Conservation (phyloP, 2,329 filamentous ascomycete species). For the Simplicillium sp. region DNA sequence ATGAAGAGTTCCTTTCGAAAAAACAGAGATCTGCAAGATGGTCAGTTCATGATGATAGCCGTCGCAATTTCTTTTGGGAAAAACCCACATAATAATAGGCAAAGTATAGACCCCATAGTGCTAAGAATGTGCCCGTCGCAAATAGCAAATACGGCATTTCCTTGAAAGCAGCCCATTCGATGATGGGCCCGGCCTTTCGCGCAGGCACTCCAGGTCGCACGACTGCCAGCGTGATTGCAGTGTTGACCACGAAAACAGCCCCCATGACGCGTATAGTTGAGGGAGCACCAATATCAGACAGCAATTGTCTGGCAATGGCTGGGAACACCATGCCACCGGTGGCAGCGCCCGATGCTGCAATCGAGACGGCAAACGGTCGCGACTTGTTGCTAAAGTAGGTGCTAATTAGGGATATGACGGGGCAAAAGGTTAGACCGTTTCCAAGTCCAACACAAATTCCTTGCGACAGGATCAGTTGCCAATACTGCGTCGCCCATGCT, state of each 20-base stretch:
- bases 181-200: conserved; percentile 1
- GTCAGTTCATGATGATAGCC: conserved; percentile 2
- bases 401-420: conserved; percentile 44
- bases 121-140: not conserved
- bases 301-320: conserved; percentile 11
- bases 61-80: conserved; percentile 4
- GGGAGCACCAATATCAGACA: conserved; percentile 1
- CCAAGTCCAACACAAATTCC: conserved; percentile 35
- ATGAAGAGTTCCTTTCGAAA: conserved; percentile 25
- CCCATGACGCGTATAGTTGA: conserved; percentile 8
- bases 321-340: conserved; percentile 43
- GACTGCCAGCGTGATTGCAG: conserved; percentile 14
- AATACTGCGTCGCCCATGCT: conserved; percentile 26
- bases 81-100: conserved; percentile 1
- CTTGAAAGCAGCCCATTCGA: conserved; percentile 1
- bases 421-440: conserved; percentile 42
- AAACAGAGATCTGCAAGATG: conserved; percentile 30
- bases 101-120: conserved; percentile 2
- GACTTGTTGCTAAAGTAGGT: conserved; percentile 45
- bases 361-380: conserved; percentile 43
- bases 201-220: not conserved
- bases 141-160: conserved; percentile 2
- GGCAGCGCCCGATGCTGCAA: conserved; percentile 44
- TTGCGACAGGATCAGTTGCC: conserved; percentile 37
- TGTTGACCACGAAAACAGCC: conserved; percentile 30